Evolutionary conservation across 2,329 filamentous ascomycete species (phyloP).

Genomic region (Furcasterigmium sp.): DNA sequence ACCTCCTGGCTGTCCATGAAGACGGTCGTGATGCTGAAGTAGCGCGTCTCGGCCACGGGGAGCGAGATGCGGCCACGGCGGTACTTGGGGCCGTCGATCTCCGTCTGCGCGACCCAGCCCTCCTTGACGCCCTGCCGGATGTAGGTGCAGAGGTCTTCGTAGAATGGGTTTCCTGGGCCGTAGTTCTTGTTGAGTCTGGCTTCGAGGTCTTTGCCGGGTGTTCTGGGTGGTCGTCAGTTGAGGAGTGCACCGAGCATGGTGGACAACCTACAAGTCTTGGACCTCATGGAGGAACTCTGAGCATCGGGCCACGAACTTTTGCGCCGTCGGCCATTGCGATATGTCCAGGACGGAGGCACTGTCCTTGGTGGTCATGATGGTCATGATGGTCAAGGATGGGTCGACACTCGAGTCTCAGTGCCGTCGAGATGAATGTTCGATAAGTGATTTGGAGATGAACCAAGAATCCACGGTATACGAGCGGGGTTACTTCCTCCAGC

Average conservation of each 20-base stretch:
- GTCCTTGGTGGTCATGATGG: slow-evolving; percentile 6
- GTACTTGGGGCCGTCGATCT: slow-evolving; percentile 39
- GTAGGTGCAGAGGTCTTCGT: slow-evolving; percentile 33
- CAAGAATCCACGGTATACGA: too few species aligned
- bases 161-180: slow-evolving; percentile 34
- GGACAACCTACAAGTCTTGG: slow-evolving; percentile 21
- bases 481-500: too few species aligned
- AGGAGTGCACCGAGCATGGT: background rate
- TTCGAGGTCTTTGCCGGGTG: slow-evolving; percentile 40
- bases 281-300: slow-evolving; percentile 23
- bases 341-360: slow-evolving; percentile 15
- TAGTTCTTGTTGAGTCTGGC: slow-evolving; percentile 34
- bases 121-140: slow-evolving; percentile 33
- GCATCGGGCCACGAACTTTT: slow-evolving; percentile 20
- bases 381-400: too few species aligned
- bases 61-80: slow-evolving; percentile 38
- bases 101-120: slow-evolving; percentile 37
- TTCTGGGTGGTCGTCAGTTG: slow-evolving; percentile 19
- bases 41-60: slow-evolving; percentile 40
- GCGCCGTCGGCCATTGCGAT: slow-evolving; percentile 20
- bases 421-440: too few species aligned
- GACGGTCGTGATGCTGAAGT: slow-evolving; percentile 51
- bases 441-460: too few species aligned
- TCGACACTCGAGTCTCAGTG: too few species aligned
- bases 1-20: slow-evolving; percentile 47